Conservation (phyloP, 805 yeast genomes). For the Metschnikowia lochheadii region DNA sequence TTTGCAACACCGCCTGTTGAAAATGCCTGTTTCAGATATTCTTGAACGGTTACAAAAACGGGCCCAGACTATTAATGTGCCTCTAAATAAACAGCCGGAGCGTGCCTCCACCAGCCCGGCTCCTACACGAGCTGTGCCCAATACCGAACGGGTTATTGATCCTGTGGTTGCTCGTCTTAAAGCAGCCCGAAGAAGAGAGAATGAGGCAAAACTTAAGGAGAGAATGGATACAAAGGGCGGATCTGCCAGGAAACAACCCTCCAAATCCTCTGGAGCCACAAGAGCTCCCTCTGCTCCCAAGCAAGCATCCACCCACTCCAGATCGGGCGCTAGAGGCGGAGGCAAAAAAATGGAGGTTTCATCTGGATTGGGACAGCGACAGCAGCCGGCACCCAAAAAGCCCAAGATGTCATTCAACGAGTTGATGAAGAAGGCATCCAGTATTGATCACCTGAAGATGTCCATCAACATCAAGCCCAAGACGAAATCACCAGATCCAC, state of each 20-base stretch:
- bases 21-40: slow-evolving; percentile 30
- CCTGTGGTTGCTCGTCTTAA: slow-evolving; percentile 70
- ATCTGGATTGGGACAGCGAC: not conserved
- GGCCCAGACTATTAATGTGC: not conserved
- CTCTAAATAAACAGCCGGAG: not conserved
- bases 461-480: slow-evolving; percentile 38
- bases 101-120: not conserved
- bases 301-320: not conserved
- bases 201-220: slow-evolving; percentile 38
- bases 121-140: not conserved
- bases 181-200: slow-evolving; percentile 59
- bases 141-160: slow-evolving; percentile 39
- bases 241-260: slow-evolving; percentile 18
- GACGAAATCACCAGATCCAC: slow-evolving; percentile 23
- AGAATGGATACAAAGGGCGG: slow-evolving; percentile 32
- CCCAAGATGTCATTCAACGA: slow-evolving; percentile 57
- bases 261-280: not conserved
- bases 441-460: slow-evolving; percentile 46
- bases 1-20: not conserved
- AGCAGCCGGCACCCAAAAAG: slow-evolving; percentile 3
- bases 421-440: slow-evolving; percentile 64
- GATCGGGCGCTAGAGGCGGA: not conserved
- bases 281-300: not conserved
- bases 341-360: slow-evolving; percentile 3
- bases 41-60: slow-evolving; percentile 27